Percentiles rank a stretch among this genome's conserved stretches.
Conservation (phyloP, 129 eudicot species). For the Tagetes patula region DNA sequence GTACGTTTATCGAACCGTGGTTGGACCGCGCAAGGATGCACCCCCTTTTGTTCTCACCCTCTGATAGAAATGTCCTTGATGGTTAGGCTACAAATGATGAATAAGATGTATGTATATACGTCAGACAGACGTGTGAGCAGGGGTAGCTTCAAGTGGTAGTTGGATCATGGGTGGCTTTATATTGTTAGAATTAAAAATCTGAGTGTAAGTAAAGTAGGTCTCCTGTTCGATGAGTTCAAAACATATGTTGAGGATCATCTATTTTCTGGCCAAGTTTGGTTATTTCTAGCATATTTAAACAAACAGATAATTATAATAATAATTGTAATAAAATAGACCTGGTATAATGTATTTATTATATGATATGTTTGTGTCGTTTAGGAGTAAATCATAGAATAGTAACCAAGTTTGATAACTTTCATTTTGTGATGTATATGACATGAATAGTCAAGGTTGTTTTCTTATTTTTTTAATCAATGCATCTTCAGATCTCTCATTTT, state of each 20-base stretch:
- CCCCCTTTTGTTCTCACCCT: conserved; percentile 72
- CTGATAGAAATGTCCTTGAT: conserved; percentile 13
- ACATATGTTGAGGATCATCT: not conserved
- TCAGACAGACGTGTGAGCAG: too few relatives aligned
- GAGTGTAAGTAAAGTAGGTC: conserved; percentile 15
- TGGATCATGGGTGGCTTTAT: conserved; percentile 7
- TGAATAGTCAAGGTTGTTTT: too few relatives aligned
- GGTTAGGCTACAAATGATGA: conserved; percentile 25
- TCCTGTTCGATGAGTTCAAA: not conserved
- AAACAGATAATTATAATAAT: not conserved
- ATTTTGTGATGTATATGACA: too few relatives aligned
- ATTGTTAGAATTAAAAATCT: conserved; percentile 20
- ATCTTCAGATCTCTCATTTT: too few relatives aligned
- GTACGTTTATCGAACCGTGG: conserved; percentile 68
- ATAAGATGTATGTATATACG: conserved; percentile 21
- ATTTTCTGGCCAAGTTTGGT: not conserved
- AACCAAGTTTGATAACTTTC: too few relatives aligned
- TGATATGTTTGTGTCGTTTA: not conserved
- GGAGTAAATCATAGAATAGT: too few relatives aligned
- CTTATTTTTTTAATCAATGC: too few relatives aligned
- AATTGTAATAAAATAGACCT: not conserved
- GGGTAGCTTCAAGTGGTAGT: conserved; percentile 12
- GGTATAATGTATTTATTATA: not conserved
- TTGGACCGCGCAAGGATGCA: conserved; percentile 70
- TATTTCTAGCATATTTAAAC: not conserved